These are phyloP conservation scores for Meyerozyma smithsonii DNA, from an alignment of 1,139 yeast species.

Conservation along the genomic window DNA sequence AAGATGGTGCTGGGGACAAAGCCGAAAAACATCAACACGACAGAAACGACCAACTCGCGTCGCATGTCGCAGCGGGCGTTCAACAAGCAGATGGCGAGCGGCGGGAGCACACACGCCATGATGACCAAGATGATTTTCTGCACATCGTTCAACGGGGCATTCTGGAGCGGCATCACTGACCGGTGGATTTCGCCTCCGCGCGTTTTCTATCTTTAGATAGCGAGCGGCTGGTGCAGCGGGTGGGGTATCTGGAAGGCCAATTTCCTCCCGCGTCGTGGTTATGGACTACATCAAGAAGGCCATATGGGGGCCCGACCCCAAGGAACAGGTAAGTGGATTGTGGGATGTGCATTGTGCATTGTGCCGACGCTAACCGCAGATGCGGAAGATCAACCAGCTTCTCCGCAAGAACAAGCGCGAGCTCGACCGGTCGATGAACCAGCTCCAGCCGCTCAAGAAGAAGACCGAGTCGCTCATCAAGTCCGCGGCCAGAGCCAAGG, in stretches of 20 bases:
- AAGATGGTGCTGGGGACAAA: slow-evolving; percentile 36
- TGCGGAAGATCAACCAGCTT: slow-evolving; percentile 75
- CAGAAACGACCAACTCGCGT: slow-evolving; percentile 31
- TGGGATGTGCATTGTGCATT: background rate
- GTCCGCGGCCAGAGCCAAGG: slow-evolving; percentile 74
- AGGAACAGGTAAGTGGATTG: slow-evolving; percentile 59
- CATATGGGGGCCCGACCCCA: slow-evolving; percentile 94
- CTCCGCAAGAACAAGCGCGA: slow-evolving; percentile 83
- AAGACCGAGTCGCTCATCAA: slow-evolving; percentile 76
- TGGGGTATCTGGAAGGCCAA: too few species aligned
- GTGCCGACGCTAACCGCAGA: slow-evolving; percentile 34
- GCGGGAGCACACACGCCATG: slow-evolving; percentile 35
- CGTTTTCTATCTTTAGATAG: background rate
- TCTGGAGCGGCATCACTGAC: background rate
- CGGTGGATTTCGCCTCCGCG: background rate
- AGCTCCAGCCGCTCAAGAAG: slow-evolving; percentile 56
- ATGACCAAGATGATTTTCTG: slow-evolving; percentile 23
- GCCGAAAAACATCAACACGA: slow-evolving; percentile 34
- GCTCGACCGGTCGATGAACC: slow-evolving; percentile 70
- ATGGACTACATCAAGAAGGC: slow-evolving; percentile 79
- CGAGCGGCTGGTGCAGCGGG: background rate
- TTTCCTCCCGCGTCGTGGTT: background rate
- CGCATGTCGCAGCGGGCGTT: slow-evolving; percentile 25
- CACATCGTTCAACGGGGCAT: slow-evolving; percentile 5
- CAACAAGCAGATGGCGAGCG: slow-evolving; percentile 33